A percentile compares a stretch with the other conserved stretches of the same genome.
phyloP scores from a whole-genome alignment of 139 green algal genomes.

The Diplosphaera chodatii region DNA sequence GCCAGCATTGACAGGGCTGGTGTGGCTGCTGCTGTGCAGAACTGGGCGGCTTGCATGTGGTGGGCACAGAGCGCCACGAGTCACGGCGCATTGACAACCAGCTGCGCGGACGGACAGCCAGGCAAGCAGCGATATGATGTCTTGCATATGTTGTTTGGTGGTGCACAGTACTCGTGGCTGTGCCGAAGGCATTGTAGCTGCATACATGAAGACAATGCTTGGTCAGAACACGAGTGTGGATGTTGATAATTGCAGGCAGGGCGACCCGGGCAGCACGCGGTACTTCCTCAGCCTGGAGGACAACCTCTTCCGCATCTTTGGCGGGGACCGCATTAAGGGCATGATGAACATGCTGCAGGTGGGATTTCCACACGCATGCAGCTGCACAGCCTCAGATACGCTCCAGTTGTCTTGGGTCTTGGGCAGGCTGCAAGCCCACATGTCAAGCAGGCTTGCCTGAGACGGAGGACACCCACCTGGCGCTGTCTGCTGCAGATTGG shows the following conservation, averaged over 20 bases:
- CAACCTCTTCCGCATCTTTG: conserved; percentile 93
- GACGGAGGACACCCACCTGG: no score
- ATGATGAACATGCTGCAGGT: conserved; percentile 84
- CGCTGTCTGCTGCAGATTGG: conserved; percentile 62
- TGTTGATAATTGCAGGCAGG: conserved; percentile 44
- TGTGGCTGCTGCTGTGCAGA: conserved; percentile 15
- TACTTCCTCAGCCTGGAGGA: conserved; percentile 96
- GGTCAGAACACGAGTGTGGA: not conserved
- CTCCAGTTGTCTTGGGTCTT: no score
- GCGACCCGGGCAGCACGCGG: conserved; percentile 86
- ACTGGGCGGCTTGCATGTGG: conserved; percentile 89
- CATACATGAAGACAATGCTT: no score
- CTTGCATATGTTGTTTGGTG: no score
- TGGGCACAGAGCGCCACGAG: conserved; percentile 96
- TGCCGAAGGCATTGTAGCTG: no score
- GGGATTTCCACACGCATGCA: not conserved
- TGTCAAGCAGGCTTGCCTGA: no score
- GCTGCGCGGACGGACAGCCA: conserved; percentile 69
- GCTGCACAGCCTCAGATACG: no score
- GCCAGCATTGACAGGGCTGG: no score
- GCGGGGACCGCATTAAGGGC: conserved; percentile 89
- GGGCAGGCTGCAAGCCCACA: no score
- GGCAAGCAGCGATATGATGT: conserved; percentile 22
- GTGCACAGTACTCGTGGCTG: no score
- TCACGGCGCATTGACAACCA: conserved; percentile 97